Evolutionary conservation across 176 grass and related monocot species (phyloP), one percentile per base, ranked within the genome.

Genomic region (Oryza longistaminata): DNA sequence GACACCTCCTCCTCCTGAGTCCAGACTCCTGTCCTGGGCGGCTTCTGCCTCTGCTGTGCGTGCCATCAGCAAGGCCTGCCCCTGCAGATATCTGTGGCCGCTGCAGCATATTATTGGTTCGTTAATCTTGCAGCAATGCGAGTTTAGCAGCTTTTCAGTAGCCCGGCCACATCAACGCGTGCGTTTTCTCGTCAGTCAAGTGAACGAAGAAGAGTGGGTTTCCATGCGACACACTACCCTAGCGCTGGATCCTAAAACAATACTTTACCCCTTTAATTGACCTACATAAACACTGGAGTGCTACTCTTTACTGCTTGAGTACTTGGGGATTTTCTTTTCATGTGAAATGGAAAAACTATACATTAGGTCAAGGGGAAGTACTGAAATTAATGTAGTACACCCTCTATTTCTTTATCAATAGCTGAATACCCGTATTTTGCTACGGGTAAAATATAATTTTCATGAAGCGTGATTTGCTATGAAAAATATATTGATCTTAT

Each of bases 41-140:
- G 37, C 6, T 5, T 39, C 40, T 42, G 40, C 42, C 42, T 43
- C 62, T 11, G 33, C 62, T 25, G 10, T 66, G 76, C 33, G 1
- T 69, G 44, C 79, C 22, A 42, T 31, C 35, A 66, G 21, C 35
- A 10, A 15, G 48, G 40, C 35, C 35, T 35, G 37, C 9, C 11
- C 9, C 11, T 34, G 34, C 22, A 62, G 58, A 17, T 17, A 52
- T 52, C 35, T 52, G 74, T 80, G 24, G 62, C 16, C 39, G 44
- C 79, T 82, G 86, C 50, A 21, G 40, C 79, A 55, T 71, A 88
- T 88, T 77, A 77, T 88, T 77, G 86, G 86, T 82, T 88, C 86
- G 86, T 88, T 88, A 88, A 88, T 82, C 86, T 70, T 21, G 52
- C 86, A 88, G 86, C 25, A 17, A 68, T 82, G 86, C 80, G 65